These are phyloP conservation scores for Trichoderma koningiopsis DNA, from an alignment of 2,329 filamentous ascomycete species.

Conservation along the genomic window DNA sequence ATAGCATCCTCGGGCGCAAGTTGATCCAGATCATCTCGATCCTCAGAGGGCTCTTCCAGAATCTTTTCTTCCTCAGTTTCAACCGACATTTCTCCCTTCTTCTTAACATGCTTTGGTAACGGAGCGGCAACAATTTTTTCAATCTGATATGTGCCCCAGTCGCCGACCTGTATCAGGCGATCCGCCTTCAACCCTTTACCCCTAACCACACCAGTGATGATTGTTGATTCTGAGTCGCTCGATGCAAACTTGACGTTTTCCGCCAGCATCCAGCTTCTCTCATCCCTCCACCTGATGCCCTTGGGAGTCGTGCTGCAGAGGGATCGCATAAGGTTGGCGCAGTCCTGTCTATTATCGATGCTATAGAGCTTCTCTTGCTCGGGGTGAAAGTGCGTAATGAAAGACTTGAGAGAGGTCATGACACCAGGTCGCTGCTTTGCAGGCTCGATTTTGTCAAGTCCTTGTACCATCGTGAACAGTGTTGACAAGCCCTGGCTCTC, in stretches of 20 bases:
- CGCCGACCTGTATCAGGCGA: slow-evolving; percentile 84
- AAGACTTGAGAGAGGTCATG: slow-evolving; percentile 82
- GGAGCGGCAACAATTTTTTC: slow-evolving; percentile 83
- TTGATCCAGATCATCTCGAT: slow-evolving; percentile 80
- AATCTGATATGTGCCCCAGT: slow-evolving; percentile 93
- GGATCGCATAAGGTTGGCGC: slow-evolving; percentile 85
- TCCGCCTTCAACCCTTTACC: slow-evolving; percentile 88
- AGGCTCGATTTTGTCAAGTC: slow-evolving; percentile 75
- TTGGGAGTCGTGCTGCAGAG: slow-evolving; percentile 91
- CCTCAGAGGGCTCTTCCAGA: slow-evolving; percentile 72
- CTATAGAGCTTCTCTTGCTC: slow-evolving; percentile 88
- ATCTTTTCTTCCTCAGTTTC: slow-evolving; percentile 56
- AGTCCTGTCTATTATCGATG: slow-evolving; percentile 86
- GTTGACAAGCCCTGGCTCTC: slow-evolving; percentile 95
- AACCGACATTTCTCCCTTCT: slow-evolving; percentile 68
- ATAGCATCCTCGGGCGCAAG: slow-evolving; percentile 83
- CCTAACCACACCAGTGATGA: slow-evolving; percentile 82
- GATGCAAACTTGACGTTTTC: slow-evolving; percentile 77
- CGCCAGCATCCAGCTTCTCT: slow-evolving; percentile 91
- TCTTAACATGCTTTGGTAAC: slow-evolving; percentile 60
- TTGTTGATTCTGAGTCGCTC: slow-evolving; percentile 61
- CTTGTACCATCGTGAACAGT: slow-evolving; percentile 81
- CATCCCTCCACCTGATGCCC: slow-evolving; percentile 92
- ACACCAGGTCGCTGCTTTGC: slow-evolving; percentile 77
- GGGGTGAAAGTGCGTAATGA: slow-evolving; percentile 92